Evolutionary conservation across 306 rosid genomes (phyloP).

Genomic region (Lathyrus sativus): DNA sequence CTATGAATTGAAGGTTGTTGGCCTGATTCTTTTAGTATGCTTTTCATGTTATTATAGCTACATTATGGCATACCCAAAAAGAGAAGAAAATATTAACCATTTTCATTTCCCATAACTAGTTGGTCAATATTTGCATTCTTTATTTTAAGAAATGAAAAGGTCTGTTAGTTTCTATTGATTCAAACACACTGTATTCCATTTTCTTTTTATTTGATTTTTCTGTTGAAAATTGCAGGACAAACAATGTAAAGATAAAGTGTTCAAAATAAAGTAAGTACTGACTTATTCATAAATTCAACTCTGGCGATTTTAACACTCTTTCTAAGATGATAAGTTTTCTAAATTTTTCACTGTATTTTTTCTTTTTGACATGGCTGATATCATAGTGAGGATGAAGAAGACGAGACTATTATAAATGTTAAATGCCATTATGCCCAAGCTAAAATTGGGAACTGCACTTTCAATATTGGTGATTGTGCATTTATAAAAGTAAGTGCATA

Average conservation of each 20-base stretch:
- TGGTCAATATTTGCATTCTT: conserved; percentile 10
- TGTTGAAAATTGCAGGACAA: conserved; percentile 63
- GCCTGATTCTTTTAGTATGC: conserved; percentile 28
- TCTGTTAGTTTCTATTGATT: conserved; percentile 23
- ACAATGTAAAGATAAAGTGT: conserved; percentile 41
- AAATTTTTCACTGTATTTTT: conserved; percentile 22
- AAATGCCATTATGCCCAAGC: conserved; percentile 83
- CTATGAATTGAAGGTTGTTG: conserved; percentile 75
- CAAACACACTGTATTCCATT: background rate
- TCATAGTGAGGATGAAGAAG: conserved; percentile 76
- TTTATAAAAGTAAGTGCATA: conserved; percentile 60
- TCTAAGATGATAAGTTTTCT: conserved; percentile 25
- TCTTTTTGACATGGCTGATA: conserved; percentile 29
- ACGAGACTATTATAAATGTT: conserved; percentile 68
- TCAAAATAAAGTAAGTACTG: conserved; percentile 62
- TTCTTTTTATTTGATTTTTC: conserved; percentile 34
- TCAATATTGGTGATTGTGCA: conserved; percentile 86
- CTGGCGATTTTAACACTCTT: background rate
- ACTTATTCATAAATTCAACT: conserved; percentile 11
- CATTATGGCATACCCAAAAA: background rate
- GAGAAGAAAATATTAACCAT: background rate
- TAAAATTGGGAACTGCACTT: conserved; percentile 51
- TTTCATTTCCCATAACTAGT: conserved; percentile 21
- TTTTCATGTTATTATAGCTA: conserved; percentile 20
- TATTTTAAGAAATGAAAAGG: background rate